These are phyloP conservation scores for Shiraia sp. DNA, from an alignment of 2,329 filamentous ascomycete genomes.

Conservation along the genomic window DNA sequence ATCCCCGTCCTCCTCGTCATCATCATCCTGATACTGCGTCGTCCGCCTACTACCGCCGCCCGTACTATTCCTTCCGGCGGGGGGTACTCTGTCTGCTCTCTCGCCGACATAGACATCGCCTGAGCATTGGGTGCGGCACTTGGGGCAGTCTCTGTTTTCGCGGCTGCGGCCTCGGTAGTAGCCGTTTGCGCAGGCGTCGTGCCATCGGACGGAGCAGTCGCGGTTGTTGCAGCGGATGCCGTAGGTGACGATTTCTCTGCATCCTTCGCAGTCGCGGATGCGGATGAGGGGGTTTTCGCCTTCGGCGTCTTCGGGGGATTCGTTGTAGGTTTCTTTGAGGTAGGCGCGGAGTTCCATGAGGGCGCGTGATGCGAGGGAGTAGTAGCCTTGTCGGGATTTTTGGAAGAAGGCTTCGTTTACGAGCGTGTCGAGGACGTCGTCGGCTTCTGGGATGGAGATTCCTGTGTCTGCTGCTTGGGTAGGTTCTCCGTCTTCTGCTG, in stretches of 20 bases:
- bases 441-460: slow-evolving; percentile 77
- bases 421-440: slow-evolving; percentile 69
- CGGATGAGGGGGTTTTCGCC: slow-evolving; percentile 58
- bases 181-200: slow-evolving; percentile 39
- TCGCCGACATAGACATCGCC: slow-evolving; percentile 58
- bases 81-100: slow-evolving; percentile 29
- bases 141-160: slow-evolving; percentile 32
- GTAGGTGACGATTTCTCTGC: slow-evolving; percentile 84
- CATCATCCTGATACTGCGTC: neutral
- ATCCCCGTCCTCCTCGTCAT: slow-evolving; percentile 9
- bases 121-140: slow-evolving; percentile 34
- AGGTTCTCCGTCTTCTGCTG: slow-evolving; percentile 26
- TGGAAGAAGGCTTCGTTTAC: slow-evolving; percentile 85
- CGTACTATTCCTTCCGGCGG: slow-evolving; percentile 8
- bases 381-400: slow-evolving; percentile 71
- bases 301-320: slow-evolving; percentile 59
- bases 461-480: slow-evolving; percentile 51
- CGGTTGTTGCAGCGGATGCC: slow-evolving; percentile 40
- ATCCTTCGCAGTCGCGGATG: slow-evolving; percentile 87
- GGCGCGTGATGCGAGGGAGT: slow-evolving; percentile 73
- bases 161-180: slow-evolving; percentile 28
- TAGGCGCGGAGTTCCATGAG: slow-evolving; percentile 84
- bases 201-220: slow-evolving; percentile 37
- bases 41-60: slow-evolving; percentile 7
- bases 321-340: slow-evolving; percentile 89